phyloP scores from a whole-genome alignment of 106 monocot genomes.

The Apostasia shenzhenica region DNA sequence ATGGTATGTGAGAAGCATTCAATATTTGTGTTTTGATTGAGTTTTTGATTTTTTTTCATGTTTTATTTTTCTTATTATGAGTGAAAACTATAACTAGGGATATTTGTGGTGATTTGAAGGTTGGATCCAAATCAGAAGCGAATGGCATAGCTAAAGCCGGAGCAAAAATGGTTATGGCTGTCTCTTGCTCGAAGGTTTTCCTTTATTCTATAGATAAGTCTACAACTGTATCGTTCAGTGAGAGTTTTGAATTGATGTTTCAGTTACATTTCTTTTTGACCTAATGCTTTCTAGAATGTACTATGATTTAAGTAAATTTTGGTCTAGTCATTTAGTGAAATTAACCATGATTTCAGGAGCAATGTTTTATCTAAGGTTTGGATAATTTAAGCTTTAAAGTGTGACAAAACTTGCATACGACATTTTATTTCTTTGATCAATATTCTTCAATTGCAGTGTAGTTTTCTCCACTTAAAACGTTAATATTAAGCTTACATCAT shows the following conservation, averaged over 20 bases:
- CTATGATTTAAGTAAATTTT: no score
- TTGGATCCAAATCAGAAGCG: slow-evolving; percentile 95
- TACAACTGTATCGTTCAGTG: background rate
- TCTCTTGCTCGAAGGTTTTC: slow-evolving; percentile 88
- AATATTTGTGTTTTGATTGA: background rate
- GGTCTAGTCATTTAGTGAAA: no score
- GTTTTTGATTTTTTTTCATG: background rate
- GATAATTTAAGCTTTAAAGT: no score
- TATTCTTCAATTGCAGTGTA: no score
- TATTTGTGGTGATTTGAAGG: slow-evolving; percentile 34
- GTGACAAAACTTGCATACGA: no score
- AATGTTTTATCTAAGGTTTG: no score
- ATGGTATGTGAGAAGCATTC: slow-evolving; percentile 55
- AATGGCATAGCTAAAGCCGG: slow-evolving; percentile 98
- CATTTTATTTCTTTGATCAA: no score
- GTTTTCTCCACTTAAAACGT: no score
- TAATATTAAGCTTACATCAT: background rate
- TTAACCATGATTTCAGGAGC: no score
- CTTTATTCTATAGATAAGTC: background rate
- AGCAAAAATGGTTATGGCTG: slow-evolving; percentile 99
- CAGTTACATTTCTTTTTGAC: background rate
- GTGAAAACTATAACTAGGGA: background rate
- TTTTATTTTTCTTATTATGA: background rate
- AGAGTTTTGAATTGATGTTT: background rate
- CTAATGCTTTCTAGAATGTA: no score